Evolutionary conservation across 2,329 filamentous ascomycete genomes (phyloP).

Genomic region (Pseudogymnoascus sp.): DNA sequence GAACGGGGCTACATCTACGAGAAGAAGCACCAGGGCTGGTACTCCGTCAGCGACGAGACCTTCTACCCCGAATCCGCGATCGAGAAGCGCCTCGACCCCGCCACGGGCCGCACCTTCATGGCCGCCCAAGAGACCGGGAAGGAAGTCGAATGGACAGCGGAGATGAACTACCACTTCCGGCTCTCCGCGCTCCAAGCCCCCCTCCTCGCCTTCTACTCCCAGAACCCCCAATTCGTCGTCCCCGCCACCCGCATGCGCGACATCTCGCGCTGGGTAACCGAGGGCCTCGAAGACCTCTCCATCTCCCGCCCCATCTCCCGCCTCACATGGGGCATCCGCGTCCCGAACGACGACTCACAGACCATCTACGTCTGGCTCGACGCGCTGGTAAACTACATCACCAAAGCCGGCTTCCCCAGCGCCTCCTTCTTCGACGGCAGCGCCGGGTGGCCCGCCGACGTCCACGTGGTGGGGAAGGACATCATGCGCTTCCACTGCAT

Average conservation of each 20-base stretch:
- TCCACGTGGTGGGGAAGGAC: slow-evolving; percentile 93
- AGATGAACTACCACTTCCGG: slow-evolving; percentile 91
- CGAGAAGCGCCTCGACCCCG: slow-evolving; percentile 65
- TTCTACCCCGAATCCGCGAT: slow-evolving; percentile 80
- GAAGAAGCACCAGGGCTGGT: slow-evolving; percentile 87
- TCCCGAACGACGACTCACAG: slow-evolving; percentile 75
- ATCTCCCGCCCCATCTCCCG: slow-evolving; percentile 75
- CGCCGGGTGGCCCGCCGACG: slow-evolving; percentile 79
- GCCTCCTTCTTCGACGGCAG: slow-evolving; percentile 53
- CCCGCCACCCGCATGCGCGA: slow-evolving; percentile 69
- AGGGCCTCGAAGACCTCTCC: slow-evolving; percentile 78
- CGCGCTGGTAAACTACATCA: slow-evolving; percentile 89
- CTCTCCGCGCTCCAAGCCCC: slow-evolving; percentile 75
- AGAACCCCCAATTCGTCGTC: slow-evolving; percentile 71
- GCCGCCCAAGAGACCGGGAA: slow-evolving; percentile 81
- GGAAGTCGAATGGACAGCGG: slow-evolving; percentile 89
- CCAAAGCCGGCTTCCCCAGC: slow-evolving; percentile 81
- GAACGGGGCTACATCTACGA: slow-evolving; percentile 75
- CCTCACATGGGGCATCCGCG: slow-evolving; percentile 79
- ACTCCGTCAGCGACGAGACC: slow-evolving; percentile 91
- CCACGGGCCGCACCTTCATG: slow-evolving; percentile 77
- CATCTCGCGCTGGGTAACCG: slow-evolving; percentile 67
- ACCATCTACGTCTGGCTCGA: slow-evolving; percentile 99
- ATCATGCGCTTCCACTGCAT: slow-evolving; percentile 94
- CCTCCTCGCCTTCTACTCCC: slow-evolving; percentile 70